Evolutionary conservation across 2,329 filamentous ascomycete species (phyloP), one percentile per base, ranked within the genome.

Genomic region (Clarireedia homoeocarpa): DNA sequence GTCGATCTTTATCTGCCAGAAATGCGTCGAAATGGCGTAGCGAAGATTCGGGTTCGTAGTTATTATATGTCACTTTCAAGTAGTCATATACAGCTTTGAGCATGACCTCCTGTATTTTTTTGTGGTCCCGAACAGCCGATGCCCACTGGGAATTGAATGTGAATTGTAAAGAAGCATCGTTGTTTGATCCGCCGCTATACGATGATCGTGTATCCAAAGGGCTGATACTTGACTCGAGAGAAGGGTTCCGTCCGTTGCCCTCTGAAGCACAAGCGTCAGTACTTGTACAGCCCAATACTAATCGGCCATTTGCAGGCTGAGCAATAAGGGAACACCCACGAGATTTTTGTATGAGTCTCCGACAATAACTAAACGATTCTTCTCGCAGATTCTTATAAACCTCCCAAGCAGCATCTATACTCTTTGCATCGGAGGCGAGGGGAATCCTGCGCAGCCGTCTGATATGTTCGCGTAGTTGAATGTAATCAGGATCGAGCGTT

Each of bases 51-150:
- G 70, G 71, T 58, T 77, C 74, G 52, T 76, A 75, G 24, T 66
- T 71, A 58, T 71, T 72, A 59, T 79, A 79, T 1, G 74, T 77
- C 20, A 73, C 71, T 1, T 71, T 65, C 1, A 80, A 63, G 44
- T 71, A 74, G n/a, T 61, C 65, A 55, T 69, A 69, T 20, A 77
- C 70, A 3, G 72, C 70, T 6, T 75, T 71, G 5, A 72, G 64
- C 44, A 80, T 65, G 1, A 65, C 60, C 53, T 77, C 73, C 20
- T 78, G 68, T 39, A 71, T 71, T 1, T 63, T 61, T 61, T 72
- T 75, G 73, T 76, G 79, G 7, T 76, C 75, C 9, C 71, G 69
- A 45, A 79, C 70, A 1, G 70, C 70, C 14, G 64, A 64, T 6
- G 77, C 58, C 64, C 71, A 73, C 53, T 63, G 59, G 6, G 62